Base-by-base conservation (phyloP, 2,329 filamentous ascomycete genomes). In the Fusarium pininemorale region DNA sequence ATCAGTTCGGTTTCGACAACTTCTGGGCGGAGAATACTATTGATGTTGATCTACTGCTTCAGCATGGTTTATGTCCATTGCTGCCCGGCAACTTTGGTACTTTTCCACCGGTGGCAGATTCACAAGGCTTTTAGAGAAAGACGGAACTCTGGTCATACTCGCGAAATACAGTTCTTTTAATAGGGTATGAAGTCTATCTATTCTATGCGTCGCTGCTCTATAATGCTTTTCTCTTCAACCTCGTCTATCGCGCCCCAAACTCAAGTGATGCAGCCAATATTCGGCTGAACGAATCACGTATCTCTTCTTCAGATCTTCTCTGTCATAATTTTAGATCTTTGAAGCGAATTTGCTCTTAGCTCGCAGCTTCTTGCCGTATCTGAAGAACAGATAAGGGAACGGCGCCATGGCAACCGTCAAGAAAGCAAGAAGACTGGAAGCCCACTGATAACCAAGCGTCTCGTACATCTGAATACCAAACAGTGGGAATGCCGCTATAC, bases 401-500 rank as follows among this genome's bases (percentile, higher is more conserved):
- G 74, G 74, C 6, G 68, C 71, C 74, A 76, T 75, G 0, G 54
- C 63, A 4, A 74, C 28, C 7, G 74, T 77, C 15, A 76, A 20
- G 11, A 77, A 75, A 1, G 72, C 74, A 6, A 76, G 59, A 1
- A 76, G 38, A 38, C 66, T 75, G 3, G 74, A 73, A 0, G 64
- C 74, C 74, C 74, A 76, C 10, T 73, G 70, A 13, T 56, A 75
- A 0, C 74, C 74, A 22, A 76, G 70, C 5, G 45, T 75, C 0
- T 76, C 56, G 18, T 76, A 76, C 74, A 76, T 77, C 26, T 70
- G 74, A 14, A 67, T 69, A 0, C 68, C 66, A 28, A 76, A 63
- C 0, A 76, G 44, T 0, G 74, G 74, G 0, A 76, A 76, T 0
- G 74, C 70, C 18, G 74, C 74, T 76, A 6, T 6, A 4, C 0